Percentiles rank a stretch among this genome's conserved stretches.
Conservation (phyloP, 371 early-diverging fungal genomes). For the Mortierella sp. region DNA sequence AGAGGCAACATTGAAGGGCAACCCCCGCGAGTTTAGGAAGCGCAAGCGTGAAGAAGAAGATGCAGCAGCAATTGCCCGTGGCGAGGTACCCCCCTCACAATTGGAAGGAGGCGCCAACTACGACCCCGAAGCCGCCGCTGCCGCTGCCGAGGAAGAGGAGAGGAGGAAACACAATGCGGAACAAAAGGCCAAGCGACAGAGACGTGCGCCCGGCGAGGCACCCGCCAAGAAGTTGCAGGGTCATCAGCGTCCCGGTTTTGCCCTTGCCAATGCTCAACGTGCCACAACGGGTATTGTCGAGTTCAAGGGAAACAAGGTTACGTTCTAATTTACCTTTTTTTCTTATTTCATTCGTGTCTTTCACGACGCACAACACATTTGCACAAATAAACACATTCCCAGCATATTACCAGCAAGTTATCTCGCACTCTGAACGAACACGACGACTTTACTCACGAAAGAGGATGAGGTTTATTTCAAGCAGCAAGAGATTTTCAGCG, state of each 20-base stretch:
- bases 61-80: constrained; percentile 39
- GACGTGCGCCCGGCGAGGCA: constrained; percentile 51
- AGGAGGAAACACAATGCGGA: constrained; percentile 41
- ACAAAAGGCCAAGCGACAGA: constrained; percentile 57
- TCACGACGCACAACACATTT: neutral
- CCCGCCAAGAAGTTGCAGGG: constrained; percentile 56
- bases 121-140: constrained; percentile 39
- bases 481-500: no score
- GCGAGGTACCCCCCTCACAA: constrained; percentile 41
- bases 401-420: neutral
- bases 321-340: constrained; percentile 52
- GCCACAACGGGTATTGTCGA: constrained; percentile 69
- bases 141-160: constrained; percentile 57
- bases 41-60: constrained; percentile 58
- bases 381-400: neutral
- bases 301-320: constrained; percentile 76
- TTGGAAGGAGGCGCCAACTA: constrained; percentile 17
- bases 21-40: constrained; percentile 66
- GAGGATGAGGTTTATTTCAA: no score
- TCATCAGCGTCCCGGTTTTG: constrained; percentile 65
- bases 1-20: constrained; percentile 70
- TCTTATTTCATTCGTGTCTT: neutral
- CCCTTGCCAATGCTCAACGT: constrained; percentile 65
- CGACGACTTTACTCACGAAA: no score
- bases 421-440: neutral